A percentile compares a stretch with the other conserved stretches of the same genome.
Conservation (phyloP, 257 asterid genomes). For the Sherardia arvensis region DNA sequence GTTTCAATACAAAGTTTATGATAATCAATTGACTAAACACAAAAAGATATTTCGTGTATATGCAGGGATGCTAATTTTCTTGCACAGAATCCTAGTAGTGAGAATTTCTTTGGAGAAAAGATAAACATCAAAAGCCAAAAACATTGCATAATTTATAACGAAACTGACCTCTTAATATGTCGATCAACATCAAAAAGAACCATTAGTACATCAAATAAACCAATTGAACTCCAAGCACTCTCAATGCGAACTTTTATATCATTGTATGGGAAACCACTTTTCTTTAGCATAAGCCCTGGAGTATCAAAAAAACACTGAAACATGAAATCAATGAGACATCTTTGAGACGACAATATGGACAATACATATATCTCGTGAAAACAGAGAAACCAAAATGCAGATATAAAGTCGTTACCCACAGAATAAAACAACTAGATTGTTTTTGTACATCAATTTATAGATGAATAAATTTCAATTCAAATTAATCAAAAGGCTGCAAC, state of each 20-base stretch:
- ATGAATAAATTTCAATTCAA: not conserved
- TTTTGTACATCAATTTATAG: not conserved
- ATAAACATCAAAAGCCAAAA: not conserved
- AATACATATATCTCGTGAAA: not conserved
- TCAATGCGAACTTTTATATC: constrained; percentile 80
- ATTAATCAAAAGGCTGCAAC: not conserved
- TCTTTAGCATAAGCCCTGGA: constrained; percentile 93
- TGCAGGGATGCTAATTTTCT: not conserved
- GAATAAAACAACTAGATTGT: not conserved
- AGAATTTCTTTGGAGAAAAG: not conserved
- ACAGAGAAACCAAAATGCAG: too few species aligned
- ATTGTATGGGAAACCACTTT: constrained; percentile 71
- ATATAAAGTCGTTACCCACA: too few species aligned
- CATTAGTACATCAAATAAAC: constrained; percentile 63
- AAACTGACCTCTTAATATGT: constrained; percentile 70
- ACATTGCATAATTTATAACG: not conserved
- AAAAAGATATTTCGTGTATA: not conserved
- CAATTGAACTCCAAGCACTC: constrained; percentile 86
- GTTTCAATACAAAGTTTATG: not conserved
- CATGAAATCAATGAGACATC: constrained; percentile 21
- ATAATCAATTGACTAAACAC: not conserved
- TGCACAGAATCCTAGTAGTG: not conserved
- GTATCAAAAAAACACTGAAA: constrained; percentile 97
- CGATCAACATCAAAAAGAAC: constrained; percentile 94
- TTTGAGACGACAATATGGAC: not conserved